Evolutionary conservation across 2,329 filamentous ascomycete species (phyloP).

Genomic region (Cadophora sp.): DNA sequence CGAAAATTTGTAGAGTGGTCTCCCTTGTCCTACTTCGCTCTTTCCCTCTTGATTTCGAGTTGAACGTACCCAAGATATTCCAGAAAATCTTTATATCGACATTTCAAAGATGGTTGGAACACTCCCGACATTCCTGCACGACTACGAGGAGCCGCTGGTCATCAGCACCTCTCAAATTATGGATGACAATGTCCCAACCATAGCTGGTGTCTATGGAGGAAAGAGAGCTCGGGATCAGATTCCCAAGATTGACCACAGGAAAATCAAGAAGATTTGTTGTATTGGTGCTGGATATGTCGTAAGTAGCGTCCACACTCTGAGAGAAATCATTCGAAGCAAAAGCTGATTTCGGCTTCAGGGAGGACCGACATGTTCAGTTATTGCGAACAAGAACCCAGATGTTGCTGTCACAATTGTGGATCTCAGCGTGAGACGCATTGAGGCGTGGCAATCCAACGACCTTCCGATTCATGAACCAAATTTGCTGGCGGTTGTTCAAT

Average conservation of each 20-base stretch:
- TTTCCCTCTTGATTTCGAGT: neutral
- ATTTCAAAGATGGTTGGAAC: neutral
- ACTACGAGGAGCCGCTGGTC: neutral
- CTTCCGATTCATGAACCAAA: conserved; percentile 79
- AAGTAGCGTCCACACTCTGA: neutral
- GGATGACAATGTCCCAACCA: conserved; percentile 4
- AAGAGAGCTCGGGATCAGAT: conserved; percentile 14
- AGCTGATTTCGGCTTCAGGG: conserved; percentile 49
- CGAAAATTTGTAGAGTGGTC: neutral
- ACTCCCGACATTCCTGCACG: neutral
- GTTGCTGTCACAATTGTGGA: conserved; percentile 78
- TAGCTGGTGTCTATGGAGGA: conserved; percentile 11
- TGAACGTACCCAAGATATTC: neutral
- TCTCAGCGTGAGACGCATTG: conserved; percentile 67
- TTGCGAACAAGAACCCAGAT: conserved; percentile 73
- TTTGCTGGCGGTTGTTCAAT: conserved; percentile 70
- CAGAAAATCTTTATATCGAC: neutral
- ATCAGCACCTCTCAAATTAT: conserved; percentile 16
- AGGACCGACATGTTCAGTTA: conserved; percentile 74
- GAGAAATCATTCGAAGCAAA: neutral
- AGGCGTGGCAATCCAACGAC: conserved; percentile 72
- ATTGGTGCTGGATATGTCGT: conserved; percentile 20
- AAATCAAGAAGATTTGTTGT: conserved; percentile 21
- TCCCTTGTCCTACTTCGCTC: neutral
- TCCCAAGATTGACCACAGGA: conserved; percentile 5